Evolutionary conservation across 305 asterid genomes (phyloP).

Genomic region (Coffea humblotiana): DNA sequence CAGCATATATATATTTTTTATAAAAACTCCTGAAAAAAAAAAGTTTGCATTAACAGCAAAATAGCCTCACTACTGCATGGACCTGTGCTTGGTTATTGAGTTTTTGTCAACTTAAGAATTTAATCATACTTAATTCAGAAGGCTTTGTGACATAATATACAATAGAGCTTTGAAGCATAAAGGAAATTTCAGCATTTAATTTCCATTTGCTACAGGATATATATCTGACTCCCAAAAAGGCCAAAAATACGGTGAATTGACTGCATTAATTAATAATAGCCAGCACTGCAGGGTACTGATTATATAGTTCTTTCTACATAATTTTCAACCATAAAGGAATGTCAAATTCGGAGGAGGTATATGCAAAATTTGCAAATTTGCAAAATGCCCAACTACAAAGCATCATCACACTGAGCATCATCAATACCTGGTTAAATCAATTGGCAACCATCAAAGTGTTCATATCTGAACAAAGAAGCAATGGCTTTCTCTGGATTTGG

Average conservation of each 20-base stretch:
- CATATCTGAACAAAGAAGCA: conserved; percentile 5
- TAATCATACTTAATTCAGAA: too few species aligned
- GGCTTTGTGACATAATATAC: too few species aligned
- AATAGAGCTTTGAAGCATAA: too few species aligned
- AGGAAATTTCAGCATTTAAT: too few species aligned
- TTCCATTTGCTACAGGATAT: too few species aligned
- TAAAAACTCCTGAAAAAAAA: too few species aligned
- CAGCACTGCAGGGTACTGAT: not conserved
- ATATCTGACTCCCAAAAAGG: not conserved
- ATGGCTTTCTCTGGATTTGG: conserved; percentile 34
- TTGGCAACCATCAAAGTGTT: not conserved
- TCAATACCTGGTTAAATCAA: not conserved
- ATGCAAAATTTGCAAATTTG: not conserved
- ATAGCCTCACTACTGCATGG: too few species aligned
- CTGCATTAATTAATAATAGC: not conserved
- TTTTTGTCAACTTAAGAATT: too few species aligned
- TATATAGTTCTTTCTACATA: too few species aligned
- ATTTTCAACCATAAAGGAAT: not conserved
- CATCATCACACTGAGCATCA: not conserved
- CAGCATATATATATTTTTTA: too few species aligned
- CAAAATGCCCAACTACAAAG: not conserved
- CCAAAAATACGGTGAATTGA: not conserved
- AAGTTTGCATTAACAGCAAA: too few species aligned
- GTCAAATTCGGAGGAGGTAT: not conserved
- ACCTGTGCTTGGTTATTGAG: too few species aligned